Percentiles rank a stretch among this genome's conserved stretches.
These are phyloP conservation scores for Pelargonium cotyledonis DNA, from an alignment of 441 rosid species.

Conservation along the genomic window DNA sequence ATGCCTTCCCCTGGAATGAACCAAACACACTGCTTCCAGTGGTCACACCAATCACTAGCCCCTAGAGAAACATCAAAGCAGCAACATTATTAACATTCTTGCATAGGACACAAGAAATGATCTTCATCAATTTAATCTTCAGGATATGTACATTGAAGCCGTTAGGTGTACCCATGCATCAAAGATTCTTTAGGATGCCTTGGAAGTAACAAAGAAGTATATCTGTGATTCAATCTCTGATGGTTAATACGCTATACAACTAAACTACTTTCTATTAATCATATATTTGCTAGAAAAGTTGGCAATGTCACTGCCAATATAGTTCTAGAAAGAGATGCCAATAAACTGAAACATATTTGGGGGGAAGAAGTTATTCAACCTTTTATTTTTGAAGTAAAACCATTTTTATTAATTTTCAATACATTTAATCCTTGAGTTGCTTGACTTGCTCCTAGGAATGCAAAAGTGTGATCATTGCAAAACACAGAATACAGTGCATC, in stretches of 20 bases:
- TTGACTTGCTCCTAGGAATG: conserved; percentile 5
- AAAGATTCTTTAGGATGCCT: conserved; percentile 6
- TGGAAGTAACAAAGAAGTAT: conserved; percentile 9
- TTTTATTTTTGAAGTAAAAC: not conserved
- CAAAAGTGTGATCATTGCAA: not conserved
- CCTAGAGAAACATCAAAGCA: conserved; percentile 41
- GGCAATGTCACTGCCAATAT: not conserved
- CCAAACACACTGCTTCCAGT: conserved; percentile 99
- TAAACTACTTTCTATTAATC: not conserved
- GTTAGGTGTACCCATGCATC: not conserved
- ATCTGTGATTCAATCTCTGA: not conserved
- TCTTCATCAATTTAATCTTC: not conserved
- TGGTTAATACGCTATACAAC: not conserved
- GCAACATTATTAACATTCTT: conserved; percentile 17
- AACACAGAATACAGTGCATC: not conserved
- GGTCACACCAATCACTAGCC: conserved; percentile 78
- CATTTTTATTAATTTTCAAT: not conserved
- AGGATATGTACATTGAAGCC: conserved; percentile 6
- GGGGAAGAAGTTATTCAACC: not conserved
- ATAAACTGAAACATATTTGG: conserved; percentile 2
- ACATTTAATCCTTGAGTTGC: not conserved
- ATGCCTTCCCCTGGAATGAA: conserved; percentile 54
- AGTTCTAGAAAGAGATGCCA: conserved; percentile 1
- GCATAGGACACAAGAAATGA: not conserved
- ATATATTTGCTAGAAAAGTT: not conserved